A percentile compares a stretch with the other conserved stretches of the same genome.
Conservation (phyloP, 1,139 yeast species). For the Geotrichum phurueaensis region DNA sequence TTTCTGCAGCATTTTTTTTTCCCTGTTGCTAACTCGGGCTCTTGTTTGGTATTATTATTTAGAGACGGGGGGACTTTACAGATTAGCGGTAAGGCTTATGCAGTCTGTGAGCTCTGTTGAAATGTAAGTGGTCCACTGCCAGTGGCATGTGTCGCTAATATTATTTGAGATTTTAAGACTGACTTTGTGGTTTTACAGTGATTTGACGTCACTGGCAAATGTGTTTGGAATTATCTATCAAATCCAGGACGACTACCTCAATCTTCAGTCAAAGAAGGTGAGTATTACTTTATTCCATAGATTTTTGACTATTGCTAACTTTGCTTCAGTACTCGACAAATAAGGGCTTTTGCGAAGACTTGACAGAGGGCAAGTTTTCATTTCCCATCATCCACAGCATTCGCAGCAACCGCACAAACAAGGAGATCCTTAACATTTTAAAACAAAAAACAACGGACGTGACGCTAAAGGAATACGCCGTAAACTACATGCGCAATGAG, state of each 20-base stretch:
- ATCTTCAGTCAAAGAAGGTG: slow-evolving; percentile 44
- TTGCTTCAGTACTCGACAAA: slow-evolving; percentile 43
- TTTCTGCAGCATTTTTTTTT: background rate
- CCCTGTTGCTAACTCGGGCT: background rate
- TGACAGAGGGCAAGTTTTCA: slow-evolving; percentile 82
- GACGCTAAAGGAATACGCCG: slow-evolving; percentile 45
- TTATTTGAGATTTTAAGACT: background rate
- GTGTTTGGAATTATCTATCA: slow-evolving; percentile 78
- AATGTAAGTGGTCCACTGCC: slow-evolving; percentile 17
- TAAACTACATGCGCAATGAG: slow-evolving; percentile 40
- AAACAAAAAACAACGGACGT: slow-evolving; percentile 37
- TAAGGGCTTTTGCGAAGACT: slow-evolving; percentile 83
- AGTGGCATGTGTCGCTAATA: too few relatives aligned
- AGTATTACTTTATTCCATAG: background rate
- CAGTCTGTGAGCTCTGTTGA: slow-evolving; percentile 34
- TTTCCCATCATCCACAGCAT: slow-evolving; percentile 74
- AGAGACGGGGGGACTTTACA: slow-evolving; percentile 79
- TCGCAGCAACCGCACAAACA: slow-evolving; percentile 34
- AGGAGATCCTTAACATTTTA: slow-evolving; percentile 41
- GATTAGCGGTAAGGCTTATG: slow-evolving; percentile 65
- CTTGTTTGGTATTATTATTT: background rate
- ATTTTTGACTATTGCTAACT: background rate
- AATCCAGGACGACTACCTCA: slow-evolving; percentile 73
- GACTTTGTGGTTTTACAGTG: slow-evolving; percentile 10
- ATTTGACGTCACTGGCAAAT: slow-evolving; percentile 59